A percentile compares a stretch with the other conserved stretches of the same genome.
Conservation (phyloP, 2,329 filamentous ascomycete genomes). For the Fusarium floridanum region DNA sequence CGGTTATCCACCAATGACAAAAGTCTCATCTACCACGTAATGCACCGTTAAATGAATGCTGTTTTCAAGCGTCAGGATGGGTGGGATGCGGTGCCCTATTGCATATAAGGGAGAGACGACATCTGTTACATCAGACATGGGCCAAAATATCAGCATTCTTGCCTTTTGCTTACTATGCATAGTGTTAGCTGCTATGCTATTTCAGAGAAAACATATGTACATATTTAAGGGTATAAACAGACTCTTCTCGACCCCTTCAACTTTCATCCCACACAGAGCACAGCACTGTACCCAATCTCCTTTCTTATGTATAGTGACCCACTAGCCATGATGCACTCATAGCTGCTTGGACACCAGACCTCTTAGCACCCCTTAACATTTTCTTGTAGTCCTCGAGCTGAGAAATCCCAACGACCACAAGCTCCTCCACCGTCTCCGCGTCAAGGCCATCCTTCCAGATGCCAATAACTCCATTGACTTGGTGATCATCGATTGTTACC, state of each 20-base stretch:
- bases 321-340: conserved; percentile 7
- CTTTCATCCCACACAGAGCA: not conserved
- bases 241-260: not conserved
- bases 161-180: not conserved
- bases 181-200: not conserved
- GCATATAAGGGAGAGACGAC: not conserved
- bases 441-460: conserved; percentile 6
- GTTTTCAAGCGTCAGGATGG: not conserved
- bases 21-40: not conserved
- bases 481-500: conserved; percentile 8
- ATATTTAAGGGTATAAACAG: not conserved
- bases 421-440: conserved; percentile 3
- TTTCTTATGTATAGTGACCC: not conserved
- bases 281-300: not conserved
- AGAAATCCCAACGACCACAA: conserved; percentile 9
- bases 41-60: not conserved
- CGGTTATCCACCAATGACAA: not conserved
- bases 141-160: not conserved
- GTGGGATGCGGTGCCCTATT: not conserved
- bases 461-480: conserved; percentile 4
- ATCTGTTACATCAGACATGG: not conserved
- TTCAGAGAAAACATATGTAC: not conserved
- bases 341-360: not conserved
- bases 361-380: conserved; percentile 2
- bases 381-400: conserved; percentile 12